These are phyloP conservation scores for Tylopilus rubrobrunneus DNA, from an alignment of 768 basidiomycete species.

Conservation along the genomic window DNA sequence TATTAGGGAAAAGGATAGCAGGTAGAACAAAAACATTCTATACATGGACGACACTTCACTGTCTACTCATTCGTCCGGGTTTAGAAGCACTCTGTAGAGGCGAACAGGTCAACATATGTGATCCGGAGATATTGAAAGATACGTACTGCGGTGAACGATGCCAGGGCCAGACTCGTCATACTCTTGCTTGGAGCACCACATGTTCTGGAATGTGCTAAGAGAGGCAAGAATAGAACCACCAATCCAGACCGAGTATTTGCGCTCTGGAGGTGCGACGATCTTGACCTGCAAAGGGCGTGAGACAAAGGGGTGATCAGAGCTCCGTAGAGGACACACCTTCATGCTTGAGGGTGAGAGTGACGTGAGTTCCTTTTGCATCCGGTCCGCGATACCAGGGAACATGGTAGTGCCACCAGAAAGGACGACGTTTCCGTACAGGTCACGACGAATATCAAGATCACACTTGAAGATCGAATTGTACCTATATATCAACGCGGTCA, in stretches of 20 bases:
- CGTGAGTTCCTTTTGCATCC: constrained; percentile 93
- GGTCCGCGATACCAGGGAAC: constrained; percentile 95
- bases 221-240: constrained; percentile 85
- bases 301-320: neutral
- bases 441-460: constrained; percentile 60
- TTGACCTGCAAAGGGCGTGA: constrained; percentile 51
- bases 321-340: constrained; percentile 50
- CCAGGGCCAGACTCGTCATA: constrained; percentile 83
- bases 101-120: neutral
- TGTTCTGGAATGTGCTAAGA: constrained; percentile 92
- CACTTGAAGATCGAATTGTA: constrained; percentile 63
- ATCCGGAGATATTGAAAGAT: neutral
- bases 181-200: constrained; percentile 93
- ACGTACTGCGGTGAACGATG: constrained; percentile 75
- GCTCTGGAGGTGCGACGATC: constrained; percentile 90
- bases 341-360: constrained; percentile 76
- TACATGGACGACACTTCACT: constrained; percentile 19
- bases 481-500: constrained; percentile 22
- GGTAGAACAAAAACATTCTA: constrained; percentile 23
- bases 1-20: neutral
- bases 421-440: constrained; percentile 34
- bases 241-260: constrained; percentile 96
- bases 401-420: constrained; percentile 85
- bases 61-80: constrained; percentile 16
- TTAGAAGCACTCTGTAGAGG: constrained; percentile 26